These are phyloP conservation scores for Botrytis galanthina DNA, from an alignment of 2,329 filamentous ascomycete genomes.

Conservation along the genomic window DNA sequence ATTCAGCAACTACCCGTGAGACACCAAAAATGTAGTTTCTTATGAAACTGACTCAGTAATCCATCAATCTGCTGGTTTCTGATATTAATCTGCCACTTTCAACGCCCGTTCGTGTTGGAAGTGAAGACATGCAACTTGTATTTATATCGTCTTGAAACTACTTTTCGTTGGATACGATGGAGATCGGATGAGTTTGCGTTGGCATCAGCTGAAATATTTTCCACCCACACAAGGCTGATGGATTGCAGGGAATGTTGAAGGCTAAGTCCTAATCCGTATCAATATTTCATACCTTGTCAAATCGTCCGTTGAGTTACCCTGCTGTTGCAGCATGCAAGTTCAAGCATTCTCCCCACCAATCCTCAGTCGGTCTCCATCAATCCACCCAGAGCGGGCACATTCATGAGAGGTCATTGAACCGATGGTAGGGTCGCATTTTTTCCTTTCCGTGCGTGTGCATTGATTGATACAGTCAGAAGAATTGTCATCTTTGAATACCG, in stretches of 20 bases:
- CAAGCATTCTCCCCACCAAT: conserved; percentile 21
- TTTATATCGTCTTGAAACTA: conserved; percentile 1
- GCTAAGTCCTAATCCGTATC: conserved; percentile 16
- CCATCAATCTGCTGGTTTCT: background rate
- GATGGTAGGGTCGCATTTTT: conserved; percentile 1
- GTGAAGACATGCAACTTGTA: background rate
- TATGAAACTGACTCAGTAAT: background rate
- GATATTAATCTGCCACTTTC: background rate
- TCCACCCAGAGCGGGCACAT: conserved; percentile 15
- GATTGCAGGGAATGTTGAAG: background rate
- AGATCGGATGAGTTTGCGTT: background rate
- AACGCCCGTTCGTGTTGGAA: background rate
- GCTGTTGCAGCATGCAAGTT: conserved; percentile 22
- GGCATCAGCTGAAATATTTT: conserved; percentile 19
- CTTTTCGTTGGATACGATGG: background rate
- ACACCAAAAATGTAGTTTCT: background rate
- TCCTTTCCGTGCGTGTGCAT: conserved; percentile 9
- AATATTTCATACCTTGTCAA: conserved; percentile 13
- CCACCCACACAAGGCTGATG: conserved; percentile 20
- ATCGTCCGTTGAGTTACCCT: conserved; percentile 4
- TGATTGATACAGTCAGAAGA: conserved; percentile 18
- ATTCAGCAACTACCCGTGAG: conserved; percentile 8
- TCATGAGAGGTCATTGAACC: conserved; percentile 16
- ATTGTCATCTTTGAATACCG: conserved; percentile 4
- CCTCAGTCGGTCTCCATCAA: background rate